These are phyloP conservation scores for Odonthalia washingtoniensis DNA, from an alignment of 31 red algal genomes.

Conservation along the genomic window DNA sequence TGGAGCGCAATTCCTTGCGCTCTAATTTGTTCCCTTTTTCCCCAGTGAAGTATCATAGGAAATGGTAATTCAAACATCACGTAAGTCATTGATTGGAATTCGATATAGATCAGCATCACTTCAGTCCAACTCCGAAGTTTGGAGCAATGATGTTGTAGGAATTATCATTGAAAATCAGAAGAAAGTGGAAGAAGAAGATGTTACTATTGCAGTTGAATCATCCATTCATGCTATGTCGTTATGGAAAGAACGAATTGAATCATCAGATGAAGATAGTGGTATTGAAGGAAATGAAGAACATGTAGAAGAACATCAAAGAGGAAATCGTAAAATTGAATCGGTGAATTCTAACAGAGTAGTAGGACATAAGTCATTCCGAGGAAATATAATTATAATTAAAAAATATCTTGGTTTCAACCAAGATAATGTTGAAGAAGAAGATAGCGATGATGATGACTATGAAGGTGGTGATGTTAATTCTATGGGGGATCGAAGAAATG, in stretches of 20 bases:
- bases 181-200: slow-evolving; percentile 1
- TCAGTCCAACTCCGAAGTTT: not conserved
- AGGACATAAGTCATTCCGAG: not conserved
- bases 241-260: not conserved
- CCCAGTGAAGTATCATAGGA: too few species aligned
- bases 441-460: not conserved
- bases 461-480: too few species aligned
- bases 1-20: too few species aligned
- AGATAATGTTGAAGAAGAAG: not conserved
- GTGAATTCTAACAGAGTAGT: not conserved
- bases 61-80: not conserved
- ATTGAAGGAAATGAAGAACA: not conserved
- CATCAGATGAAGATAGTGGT: not conserved
- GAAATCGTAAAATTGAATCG: not conserved
- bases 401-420: not conserved
- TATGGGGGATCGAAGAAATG: too few species aligned
- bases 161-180: not conserved
- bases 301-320: not conserved
- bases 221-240: not conserved
- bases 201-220: not conserved
- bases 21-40: too few species aligned
- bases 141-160: not conserved
- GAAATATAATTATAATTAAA: not conserved
- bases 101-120: not conserved
- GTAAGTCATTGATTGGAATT: not conserved